A percentile compares a stretch with the other conserved stretches of the same genome.
phyloP scores from a whole-genome alignment of 139 green algal species.

The Choricystis sp. region DNA sequence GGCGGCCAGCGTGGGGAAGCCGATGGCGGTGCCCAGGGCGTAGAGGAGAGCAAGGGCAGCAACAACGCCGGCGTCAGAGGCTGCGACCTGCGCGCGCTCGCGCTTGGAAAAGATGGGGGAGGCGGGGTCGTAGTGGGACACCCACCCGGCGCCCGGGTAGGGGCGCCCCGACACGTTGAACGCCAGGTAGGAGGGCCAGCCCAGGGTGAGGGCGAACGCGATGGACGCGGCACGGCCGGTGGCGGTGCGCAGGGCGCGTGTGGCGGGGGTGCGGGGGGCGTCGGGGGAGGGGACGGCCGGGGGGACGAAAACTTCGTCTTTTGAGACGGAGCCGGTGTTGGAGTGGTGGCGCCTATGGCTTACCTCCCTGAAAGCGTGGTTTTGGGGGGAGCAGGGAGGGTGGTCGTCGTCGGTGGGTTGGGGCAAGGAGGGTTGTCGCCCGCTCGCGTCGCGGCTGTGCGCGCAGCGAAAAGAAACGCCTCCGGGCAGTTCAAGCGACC shows the following conservation, averaged over 20 bases:
- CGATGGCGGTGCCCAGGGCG: slow-evolving; percentile 16
- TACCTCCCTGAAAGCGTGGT: too few species aligned
- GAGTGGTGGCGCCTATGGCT: slow-evolving; percentile 73
- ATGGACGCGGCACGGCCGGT: slow-evolving; percentile 28
- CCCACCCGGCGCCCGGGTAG: slow-evolving; percentile 33
- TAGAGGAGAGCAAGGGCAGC: slow-evolving; percentile 31
- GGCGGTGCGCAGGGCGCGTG: slow-evolving; percentile 5
- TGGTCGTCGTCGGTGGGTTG: too few species aligned
- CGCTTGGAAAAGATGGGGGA: slow-evolving; percentile 72
- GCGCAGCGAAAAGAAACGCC: too few species aligned
- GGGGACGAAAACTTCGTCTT: slow-evolving; percentile 84
- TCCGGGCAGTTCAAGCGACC: too few species aligned
- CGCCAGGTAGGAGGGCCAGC: slow-evolving; percentile 72
- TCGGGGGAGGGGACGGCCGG: not conserved
- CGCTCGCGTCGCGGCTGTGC: too few species aligned
- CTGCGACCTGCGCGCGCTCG: slow-evolving; percentile 49
- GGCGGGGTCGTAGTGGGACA: slow-evolving; percentile 64
- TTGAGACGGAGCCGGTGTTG: slow-evolving; percentile 55
- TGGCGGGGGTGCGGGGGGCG: slow-evolving; percentile 2
- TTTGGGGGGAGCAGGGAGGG: too few species aligned
- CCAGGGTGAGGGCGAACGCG: slow-evolving; percentile 36
- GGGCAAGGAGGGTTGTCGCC: too few species aligned
- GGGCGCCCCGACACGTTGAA: slow-evolving; percentile 51
- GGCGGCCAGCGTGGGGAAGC: slow-evolving; percentile 51
- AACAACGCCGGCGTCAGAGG: slow-evolving; percentile 39